A percentile compares a stretch with the other conserved stretches of the same genome.
These are phyloP conservation scores for Citrus reticulata DNA, from an alignment of 345 rosid genomes.

Conservation along the genomic window DNA sequence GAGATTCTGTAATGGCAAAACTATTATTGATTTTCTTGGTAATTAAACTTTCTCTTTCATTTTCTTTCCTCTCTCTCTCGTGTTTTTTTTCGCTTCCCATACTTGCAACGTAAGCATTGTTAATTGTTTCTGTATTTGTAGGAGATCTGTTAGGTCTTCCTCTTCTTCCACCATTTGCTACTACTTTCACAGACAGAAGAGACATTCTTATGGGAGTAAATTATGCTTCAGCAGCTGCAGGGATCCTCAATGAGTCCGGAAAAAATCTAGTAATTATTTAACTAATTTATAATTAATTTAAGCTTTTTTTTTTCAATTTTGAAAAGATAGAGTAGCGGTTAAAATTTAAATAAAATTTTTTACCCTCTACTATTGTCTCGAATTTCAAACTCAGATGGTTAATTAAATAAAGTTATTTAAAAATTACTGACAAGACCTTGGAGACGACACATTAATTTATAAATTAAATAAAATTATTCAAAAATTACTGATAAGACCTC, in stretches of 20 bases:
- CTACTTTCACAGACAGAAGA: constrained; percentile 31
- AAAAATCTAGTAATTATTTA: constrained; percentile 31
- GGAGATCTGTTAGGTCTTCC: constrained; percentile 70
- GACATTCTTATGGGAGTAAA: constrained; percentile 56
- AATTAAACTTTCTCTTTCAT: neutral
- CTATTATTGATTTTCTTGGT: constrained; percentile 73
- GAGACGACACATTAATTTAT: no score
- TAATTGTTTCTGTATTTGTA: constrained; percentile 11
- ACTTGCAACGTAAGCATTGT: neutral
- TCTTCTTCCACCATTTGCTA: constrained; percentile 49
- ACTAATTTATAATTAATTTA: neutral
- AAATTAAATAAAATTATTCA: no score
- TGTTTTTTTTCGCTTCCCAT: no score
- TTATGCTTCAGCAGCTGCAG: constrained; percentile 90
- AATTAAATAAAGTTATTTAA: no score
- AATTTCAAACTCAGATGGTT: fast-evolving
- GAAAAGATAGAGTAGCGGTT: fast-evolving
- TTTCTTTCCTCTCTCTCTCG: no score
- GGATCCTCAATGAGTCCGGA: constrained; percentile 72
- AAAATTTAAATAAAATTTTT: no score
- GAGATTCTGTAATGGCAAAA: constrained; percentile 80
- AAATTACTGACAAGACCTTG: fast-evolving
- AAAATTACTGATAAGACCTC: fast-evolving
- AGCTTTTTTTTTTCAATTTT: neutral
- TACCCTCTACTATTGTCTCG: no score